Evolutionary conservation across 2,329 filamentous ascomycete genomes (phyloP).

Genomic region (Microcyclospora pomicola): DNA sequence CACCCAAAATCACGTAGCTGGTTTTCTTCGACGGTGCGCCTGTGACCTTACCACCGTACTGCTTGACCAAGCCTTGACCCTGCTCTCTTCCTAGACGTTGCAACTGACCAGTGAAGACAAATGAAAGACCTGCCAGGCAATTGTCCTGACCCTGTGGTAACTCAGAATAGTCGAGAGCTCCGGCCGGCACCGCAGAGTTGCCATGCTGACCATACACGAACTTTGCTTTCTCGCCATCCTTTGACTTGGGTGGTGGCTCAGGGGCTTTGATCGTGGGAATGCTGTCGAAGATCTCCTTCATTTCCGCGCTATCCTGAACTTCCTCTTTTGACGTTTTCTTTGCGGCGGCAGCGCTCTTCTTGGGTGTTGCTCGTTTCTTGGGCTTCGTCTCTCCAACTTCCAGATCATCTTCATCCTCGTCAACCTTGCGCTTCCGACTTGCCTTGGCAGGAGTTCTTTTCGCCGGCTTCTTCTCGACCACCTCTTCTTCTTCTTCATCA

Average conservation of each 20-base stretch:
- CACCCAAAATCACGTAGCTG: slow-evolving; percentile 79
- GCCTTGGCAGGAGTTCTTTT: slow-evolving; percentile 22
- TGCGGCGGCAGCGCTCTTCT: slow-evolving; percentile 38
- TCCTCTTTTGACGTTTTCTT: slow-evolving; percentile 51
- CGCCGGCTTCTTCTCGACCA: slow-evolving; percentile 27
- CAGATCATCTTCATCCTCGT: slow-evolving; percentile 38
- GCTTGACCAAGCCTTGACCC: slow-evolving; percentile 73
- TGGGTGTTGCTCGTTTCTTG: slow-evolving; percentile 39
- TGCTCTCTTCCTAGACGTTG: slow-evolving; percentile 71
- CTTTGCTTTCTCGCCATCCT: slow-evolving; percentile 40
- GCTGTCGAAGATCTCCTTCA: slow-evolving; percentile 75
- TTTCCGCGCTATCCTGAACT: slow-evolving; percentile 51
- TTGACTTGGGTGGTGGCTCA: slow-evolving; percentile 57
- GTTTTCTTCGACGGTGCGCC: slow-evolving; percentile 81
- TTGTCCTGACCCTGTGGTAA: slow-evolving; percentile 75
- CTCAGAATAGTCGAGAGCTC: slow-evolving; percentile 50
- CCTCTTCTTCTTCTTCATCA: slow-evolving; percentile 30
- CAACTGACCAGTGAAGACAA: slow-evolving; percentile 89
- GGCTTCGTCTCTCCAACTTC: slow-evolving; percentile 31
- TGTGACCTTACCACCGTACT: slow-evolving; percentile 85
- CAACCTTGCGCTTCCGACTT: slow-evolving; percentile 42
- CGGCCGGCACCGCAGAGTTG: slow-evolving; percentile 43
- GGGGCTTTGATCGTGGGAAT: slow-evolving; percentile 74
- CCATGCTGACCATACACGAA: slow-evolving; percentile 57
- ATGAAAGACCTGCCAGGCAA: slow-evolving; percentile 75